These are phyloP conservation scores for Thinopyrum elongatum DNA, from an alignment of 176 grass and related monocot species.

Conservation along the genomic window DNA sequence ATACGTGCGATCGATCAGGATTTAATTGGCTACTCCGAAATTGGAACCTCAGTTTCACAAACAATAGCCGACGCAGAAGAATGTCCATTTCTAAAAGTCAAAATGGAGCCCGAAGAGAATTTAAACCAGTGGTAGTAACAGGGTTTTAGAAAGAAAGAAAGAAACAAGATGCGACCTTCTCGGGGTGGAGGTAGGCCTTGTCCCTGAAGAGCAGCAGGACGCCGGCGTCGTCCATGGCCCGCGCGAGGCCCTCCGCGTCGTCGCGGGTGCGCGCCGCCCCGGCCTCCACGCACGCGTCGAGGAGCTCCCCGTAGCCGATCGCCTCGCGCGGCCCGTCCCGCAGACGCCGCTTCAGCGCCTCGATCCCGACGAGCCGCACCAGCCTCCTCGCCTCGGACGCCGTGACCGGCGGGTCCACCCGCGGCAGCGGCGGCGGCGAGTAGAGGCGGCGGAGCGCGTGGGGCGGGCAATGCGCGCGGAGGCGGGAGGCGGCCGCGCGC, in stretches of 20 bases:
- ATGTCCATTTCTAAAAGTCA: neutral
- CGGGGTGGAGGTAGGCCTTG: slow-evolving; percentile 68
- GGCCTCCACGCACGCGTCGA: slow-evolving; percentile 47
- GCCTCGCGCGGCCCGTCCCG: slow-evolving; percentile 31
- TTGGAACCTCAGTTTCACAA: too few species aligned
- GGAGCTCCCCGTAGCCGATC: slow-evolving; percentile 47
- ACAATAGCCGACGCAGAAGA: neutral
- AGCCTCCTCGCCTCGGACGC: slow-evolving; percentile 36
- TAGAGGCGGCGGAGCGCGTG: neutral
- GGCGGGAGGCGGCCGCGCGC: neutral
- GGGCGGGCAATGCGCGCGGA: neutral
- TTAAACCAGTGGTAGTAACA: neutral
- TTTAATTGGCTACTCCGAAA: too few species aligned
- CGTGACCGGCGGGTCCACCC: neutral
- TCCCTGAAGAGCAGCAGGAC: slow-evolving; percentile 63
- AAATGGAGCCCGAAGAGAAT: neutral
- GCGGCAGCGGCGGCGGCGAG: neutral
- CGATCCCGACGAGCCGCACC: slow-evolving; percentile 41
- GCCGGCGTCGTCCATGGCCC: slow-evolving; percentile 53
- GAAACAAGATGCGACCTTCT: slow-evolving; percentile 44
- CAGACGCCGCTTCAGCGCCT: slow-evolving; percentile 41
- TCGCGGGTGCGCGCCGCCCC: slow-evolving; percentile 47
- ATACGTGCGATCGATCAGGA: too few species aligned
- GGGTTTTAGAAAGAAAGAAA: neutral
- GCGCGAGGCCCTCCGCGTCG: slow-evolving; percentile 44